Conservation (phyloP, 148 eudicot species). For the Pouteria glomerata region DNA sequence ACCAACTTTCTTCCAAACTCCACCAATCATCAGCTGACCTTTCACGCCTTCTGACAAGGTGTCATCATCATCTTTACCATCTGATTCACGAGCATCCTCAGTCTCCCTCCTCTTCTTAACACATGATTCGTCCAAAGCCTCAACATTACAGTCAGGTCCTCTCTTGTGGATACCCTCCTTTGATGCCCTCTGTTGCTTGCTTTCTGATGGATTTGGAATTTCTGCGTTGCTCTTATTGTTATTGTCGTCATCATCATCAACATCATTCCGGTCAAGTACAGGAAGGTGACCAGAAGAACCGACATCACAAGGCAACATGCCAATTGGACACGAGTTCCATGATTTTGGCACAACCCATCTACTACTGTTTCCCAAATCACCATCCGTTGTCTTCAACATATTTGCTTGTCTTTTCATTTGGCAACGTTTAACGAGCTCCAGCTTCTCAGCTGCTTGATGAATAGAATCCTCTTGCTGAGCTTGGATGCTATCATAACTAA, state of each 20-base stretch:
- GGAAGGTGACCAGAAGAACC: slow-evolving; percentile 67
- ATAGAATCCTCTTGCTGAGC: slow-evolving; percentile 38
- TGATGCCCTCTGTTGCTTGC: slow-evolving; percentile 17
- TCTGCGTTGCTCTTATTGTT: neutral
- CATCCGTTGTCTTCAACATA: slow-evolving; percentile 12
- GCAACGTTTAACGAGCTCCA: slow-evolving; percentile 35
- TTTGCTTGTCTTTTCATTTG: slow-evolving; percentile 26
- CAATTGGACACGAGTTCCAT: slow-evolving; percentile 84
- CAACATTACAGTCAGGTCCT: slow-evolving; percentile 34
- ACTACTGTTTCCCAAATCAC: slow-evolving; percentile 10
- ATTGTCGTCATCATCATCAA: slow-evolving; percentile 6
- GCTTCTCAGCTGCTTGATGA: slow-evolving; percentile 44
- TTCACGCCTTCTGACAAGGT: slow-evolving; percentile 17
- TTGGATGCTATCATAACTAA: slow-evolving; percentile 21
- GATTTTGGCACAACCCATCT: slow-evolving; percentile 61
- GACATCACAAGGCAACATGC: slow-evolving; percentile 58
- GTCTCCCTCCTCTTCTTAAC: slow-evolving; percentile 40
- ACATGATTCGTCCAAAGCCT: slow-evolving; percentile 15
- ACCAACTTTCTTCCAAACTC: slow-evolving; percentile 61
- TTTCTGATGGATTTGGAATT: slow-evolving; percentile 12
- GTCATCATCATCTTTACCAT: slow-evolving; percentile 20
- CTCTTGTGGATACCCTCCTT: slow-evolving; percentile 36
- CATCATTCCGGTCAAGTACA: slow-evolving; percentile 32
- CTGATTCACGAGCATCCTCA: slow-evolving; percentile 8
- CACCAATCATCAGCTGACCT: slow-evolving; percentile 54